Evolutionary conservation across 371 early-diverging fungal species (phyloP), one percentile per base, ranked within the genome.

Genomic region (Lichtheimia hyalospora): DNA sequence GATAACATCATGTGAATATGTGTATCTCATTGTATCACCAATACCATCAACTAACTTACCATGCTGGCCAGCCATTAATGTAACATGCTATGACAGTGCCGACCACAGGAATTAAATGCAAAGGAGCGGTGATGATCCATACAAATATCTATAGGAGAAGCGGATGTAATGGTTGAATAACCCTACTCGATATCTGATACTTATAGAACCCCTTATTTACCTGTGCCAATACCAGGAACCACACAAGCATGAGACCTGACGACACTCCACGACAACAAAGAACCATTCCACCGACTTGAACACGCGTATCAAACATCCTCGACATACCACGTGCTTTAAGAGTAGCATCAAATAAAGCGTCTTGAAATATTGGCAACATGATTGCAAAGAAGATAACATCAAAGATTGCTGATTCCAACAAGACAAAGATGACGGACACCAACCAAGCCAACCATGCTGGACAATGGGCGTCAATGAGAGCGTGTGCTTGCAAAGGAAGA

Each of bases 51-150:
- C 28, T 28, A 4, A 12, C 28, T 68, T 75, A 81, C 81, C 77
- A 73, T 16, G 72, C 69, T 20, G 75, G 69, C 75, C 77, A 83
- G 3, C 84, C 86, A 64, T 85, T 87, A 48, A 87, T 68, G 57
- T 79, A 75, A 59, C 85, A 83, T 52, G 81, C 84, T 40, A 82
- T 18, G 21, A 74, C 59, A 3, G 82, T 79, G 7, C 89, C 87
- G 27, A 81, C 49, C 10, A 87, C 60, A 15, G 89, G 89, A 48
- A 89, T 75, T 39, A 84, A 55, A 70, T 86, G 79, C 25, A 89
- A 61, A 5, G 89, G 87, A 12, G 84, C 69, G 8, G 84, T 85
- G 42, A 89, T 54, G 23, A 84, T 61, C 41, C 83, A 69, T 1
- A 84, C 55, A 14, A 83, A n/a, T n/a, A 83, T 61, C 79, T 81